These are phyloP conservation scores for Linanthus parryae DNA, from an alignment of 148 eudicot genomes.

Conservation along the genomic window DNA sequence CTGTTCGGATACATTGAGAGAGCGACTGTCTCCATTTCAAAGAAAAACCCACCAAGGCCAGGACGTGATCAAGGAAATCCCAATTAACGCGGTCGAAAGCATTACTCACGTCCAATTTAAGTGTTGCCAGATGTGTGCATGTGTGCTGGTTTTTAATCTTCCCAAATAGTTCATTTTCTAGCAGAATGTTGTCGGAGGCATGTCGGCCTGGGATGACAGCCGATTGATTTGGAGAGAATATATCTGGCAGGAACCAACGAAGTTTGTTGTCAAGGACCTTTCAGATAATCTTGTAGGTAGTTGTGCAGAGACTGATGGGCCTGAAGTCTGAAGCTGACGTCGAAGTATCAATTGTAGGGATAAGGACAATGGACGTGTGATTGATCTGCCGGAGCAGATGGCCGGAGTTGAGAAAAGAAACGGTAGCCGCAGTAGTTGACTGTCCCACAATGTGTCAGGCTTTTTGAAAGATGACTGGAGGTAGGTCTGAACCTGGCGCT, in stretches of 20 bases:
- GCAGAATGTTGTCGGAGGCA: background rate
- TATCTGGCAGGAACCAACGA: background rate
- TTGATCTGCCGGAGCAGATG: background rate
- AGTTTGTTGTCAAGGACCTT: background rate
- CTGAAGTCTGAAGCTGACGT: background rate
- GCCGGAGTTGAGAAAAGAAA: background rate
- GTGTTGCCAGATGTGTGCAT: too few relatives aligned
- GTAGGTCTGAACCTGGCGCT: too few relatives aligned
- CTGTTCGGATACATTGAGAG: too few relatives aligned
- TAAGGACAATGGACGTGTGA: background rate
- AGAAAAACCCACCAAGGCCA: too few relatives aligned
- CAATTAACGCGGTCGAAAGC: too few relatives aligned
- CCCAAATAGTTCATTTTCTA: too few relatives aligned
- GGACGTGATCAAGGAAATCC: too few relatives aligned
- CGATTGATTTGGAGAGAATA: background rate
- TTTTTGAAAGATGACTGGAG: too few relatives aligned
- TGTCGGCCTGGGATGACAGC: background rate
- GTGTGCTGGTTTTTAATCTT: too few relatives aligned
- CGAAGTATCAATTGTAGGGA: background rate
- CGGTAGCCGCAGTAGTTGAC: background rate
- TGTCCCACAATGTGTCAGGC: too few relatives aligned
- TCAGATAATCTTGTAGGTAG: background rate
- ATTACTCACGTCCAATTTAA: too few relatives aligned
- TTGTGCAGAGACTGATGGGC: background rate
- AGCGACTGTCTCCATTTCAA: too few relatives aligned